Conservation (phyloP, 257 asterid species). For the Solanum raphanifolium region DNA sequence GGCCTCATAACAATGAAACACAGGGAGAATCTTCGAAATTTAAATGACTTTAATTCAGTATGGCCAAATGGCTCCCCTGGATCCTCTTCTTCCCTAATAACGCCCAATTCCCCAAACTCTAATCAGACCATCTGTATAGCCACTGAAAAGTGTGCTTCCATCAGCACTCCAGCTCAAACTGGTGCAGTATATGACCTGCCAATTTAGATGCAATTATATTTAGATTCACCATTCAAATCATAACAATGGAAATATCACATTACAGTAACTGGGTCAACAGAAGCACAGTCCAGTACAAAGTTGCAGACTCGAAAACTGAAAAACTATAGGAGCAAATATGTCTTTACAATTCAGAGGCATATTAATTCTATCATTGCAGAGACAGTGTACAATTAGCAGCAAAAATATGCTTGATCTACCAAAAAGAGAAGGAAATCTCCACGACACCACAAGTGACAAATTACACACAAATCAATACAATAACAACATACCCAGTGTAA, state of each 20-base stretch:
- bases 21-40: not conserved
- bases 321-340: not conserved
- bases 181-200: conserved; percentile 61
- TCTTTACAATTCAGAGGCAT: not conserved
- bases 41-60: conserved; percentile 4
- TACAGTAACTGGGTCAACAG: not conserved
- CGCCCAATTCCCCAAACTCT: conserved; percentile 66
- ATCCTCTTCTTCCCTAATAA: conserved; percentile 22
- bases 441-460: not conserved
- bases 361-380: not conserved
- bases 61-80: not conserved
- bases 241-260: not conserved
- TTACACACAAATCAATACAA: not conserved
- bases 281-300: not conserved
- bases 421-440: not conserved
- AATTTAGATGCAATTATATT: not conserved
- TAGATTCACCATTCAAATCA: not conserved
- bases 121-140: conserved; percentile 66
- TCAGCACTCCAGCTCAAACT: conserved; percentile 68
- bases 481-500: not conserved
- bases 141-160: conserved; percentile 80
- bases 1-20: conserved; percentile 1
- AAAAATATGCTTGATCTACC: not conserved
- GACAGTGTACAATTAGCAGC: not conserved
- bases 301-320: not conserved